Percentiles rank a stretch among this genome's conserved stretches.
Conservation (phyloP, 164 flowering plant genomes). For the Vitis amurensis region DNA sequence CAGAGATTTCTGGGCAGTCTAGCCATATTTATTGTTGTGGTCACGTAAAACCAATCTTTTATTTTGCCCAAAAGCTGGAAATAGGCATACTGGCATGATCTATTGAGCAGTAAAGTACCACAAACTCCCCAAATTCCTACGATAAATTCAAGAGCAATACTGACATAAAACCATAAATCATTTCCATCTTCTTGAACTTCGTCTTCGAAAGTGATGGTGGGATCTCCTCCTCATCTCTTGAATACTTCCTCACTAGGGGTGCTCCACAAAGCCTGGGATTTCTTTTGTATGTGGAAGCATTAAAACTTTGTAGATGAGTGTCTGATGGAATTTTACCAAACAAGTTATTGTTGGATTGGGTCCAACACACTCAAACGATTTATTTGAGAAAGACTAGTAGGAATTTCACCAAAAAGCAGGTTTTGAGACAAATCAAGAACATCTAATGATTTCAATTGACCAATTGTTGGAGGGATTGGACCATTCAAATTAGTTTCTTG, state of each 20-base stretch:
- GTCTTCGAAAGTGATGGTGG: not conserved
- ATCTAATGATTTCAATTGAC: conserved; percentile 7
- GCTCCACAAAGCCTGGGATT: conserved; percentile 34
- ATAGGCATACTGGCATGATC: conserved; percentile 19
- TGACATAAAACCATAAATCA: conserved; percentile 11
- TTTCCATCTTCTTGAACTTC: not conserved
- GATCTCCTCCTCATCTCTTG: not conserved
- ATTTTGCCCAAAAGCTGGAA: conserved; percentile 13
- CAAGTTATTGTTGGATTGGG: conserved; percentile 17
- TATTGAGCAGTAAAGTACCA: conserved; percentile 15
- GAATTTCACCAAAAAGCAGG: conserved; percentile 28
- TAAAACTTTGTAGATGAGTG: conserved; percentile 30
- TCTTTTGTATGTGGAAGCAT: conserved; percentile 22
- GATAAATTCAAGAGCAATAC: not conserved
- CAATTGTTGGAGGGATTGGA: conserved; percentile 18
- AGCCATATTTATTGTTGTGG: too few species aligned
- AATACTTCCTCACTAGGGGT: conserved; percentile 23
- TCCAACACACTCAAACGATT: not conserved
- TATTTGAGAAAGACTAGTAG: conserved; percentile 11
- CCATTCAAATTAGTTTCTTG: conserved; percentile 17
- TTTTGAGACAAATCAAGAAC: conserved; percentile 26
- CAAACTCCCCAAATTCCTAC: conserved; percentile 7
- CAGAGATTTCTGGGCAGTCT: too few species aligned
- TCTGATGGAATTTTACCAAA: conserved; percentile 31
- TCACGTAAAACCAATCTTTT: not conserved